Conservation (phyloP, 2,329 filamentous ascomycete species). For the Clonostachys rhizophaga region DNA sequence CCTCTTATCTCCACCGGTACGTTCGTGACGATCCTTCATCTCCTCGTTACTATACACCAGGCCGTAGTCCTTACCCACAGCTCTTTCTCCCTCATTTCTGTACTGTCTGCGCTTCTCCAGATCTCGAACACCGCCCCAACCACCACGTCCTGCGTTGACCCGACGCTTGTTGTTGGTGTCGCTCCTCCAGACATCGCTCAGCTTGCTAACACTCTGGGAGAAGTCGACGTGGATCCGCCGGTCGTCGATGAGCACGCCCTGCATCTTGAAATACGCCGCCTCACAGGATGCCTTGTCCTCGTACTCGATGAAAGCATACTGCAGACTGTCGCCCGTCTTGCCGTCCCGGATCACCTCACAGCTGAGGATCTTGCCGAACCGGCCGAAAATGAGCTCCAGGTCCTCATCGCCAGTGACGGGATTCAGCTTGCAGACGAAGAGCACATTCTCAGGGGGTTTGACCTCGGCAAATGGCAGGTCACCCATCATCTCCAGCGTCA, state of each 20-base stretch:
- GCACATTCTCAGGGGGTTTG: slow-evolving; percentile 91
- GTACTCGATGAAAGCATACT: slow-evolving; percentile 98
- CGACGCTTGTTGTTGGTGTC: slow-evolving; percentile 78
- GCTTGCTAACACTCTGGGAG: slow-evolving; percentile 85
- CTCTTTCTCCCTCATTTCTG: slow-evolving; percentile 55
- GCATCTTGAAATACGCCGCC: slow-evolving; percentile 97
- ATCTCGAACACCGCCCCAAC: slow-evolving; percentile 85
- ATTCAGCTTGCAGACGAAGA: slow-evolving; percentile 98
- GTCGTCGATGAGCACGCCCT: slow-evolving; percentile 93
- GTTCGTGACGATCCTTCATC: slow-evolving; percentile 46
- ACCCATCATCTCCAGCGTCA: slow-evolving; percentile 96
- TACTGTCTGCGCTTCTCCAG: slow-evolving; percentile 92
- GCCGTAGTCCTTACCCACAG: slow-evolving; percentile 51
- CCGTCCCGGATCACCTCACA: slow-evolving; percentile 96
- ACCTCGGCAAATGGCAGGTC: slow-evolving; percentile 97
- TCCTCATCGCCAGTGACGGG: slow-evolving; percentile 95
- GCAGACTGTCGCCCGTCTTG: slow-evolving; percentile 88
- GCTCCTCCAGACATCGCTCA: slow-evolving; percentile 86
- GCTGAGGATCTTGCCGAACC: slow-evolving; percentile 90
- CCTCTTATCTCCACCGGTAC: slow-evolving; percentile 20
- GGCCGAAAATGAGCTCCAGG: slow-evolving; percentile 91
- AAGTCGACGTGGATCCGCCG: slow-evolving; percentile 98
- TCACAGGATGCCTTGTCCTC: slow-evolving; percentile 91
- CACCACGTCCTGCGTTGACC: slow-evolving; percentile 55
- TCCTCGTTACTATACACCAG: slow-evolving; percentile 80